Conservation (phyloP, 208 protist genomes). For the Crithidia brevicula region DNA sequence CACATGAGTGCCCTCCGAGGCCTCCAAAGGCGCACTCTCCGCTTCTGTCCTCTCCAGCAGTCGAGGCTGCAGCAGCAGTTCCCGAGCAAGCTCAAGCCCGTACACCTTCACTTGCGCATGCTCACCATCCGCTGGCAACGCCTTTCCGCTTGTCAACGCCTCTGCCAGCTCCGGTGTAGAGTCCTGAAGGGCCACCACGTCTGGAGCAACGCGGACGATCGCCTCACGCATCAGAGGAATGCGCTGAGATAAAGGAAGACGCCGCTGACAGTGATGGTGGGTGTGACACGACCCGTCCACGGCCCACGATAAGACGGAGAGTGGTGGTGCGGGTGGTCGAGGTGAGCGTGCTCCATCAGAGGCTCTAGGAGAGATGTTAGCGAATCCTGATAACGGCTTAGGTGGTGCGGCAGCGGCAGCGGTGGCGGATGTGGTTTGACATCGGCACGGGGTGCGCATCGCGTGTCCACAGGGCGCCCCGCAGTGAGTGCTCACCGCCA, state of each 20-base stretch:
- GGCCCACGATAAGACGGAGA: slow-evolving; percentile 80
- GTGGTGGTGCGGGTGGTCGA: slow-evolving; percentile 35
- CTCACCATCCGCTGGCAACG: not conserved
- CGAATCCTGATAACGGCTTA: too few species aligned
- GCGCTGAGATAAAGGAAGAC: slow-evolving; percentile 50
- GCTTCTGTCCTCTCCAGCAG: not conserved
- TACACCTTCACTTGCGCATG: slow-evolving; percentile 11
- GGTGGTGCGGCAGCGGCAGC: too few species aligned
- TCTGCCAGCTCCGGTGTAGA: slow-evolving; percentile 54
- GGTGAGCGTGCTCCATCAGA: not conserved
- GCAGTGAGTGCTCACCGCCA: too few species aligned
- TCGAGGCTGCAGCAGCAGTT: slow-evolving; percentile 6
- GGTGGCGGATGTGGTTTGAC: too few species aligned
- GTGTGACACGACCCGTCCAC: slow-evolving; percentile 63
- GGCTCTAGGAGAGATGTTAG: not conserved
- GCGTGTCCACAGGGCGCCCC: too few species aligned
- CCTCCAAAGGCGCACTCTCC: too few species aligned
- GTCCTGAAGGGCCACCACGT: slow-evolving; percentile 86
- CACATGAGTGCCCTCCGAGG: too few species aligned
- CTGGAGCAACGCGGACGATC: slow-evolving; percentile 44
- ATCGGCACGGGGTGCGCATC: too few species aligned
- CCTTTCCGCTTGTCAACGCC: slow-evolving; percentile 25
- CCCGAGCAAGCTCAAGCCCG: slow-evolving; percentile 5
- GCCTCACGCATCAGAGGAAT: slow-evolving; percentile 56
- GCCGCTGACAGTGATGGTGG: slow-evolving; percentile 56